Evolutionary conservation across 768 basidiomycete species (phyloP).

Genomic region (Mrakia blollopis): DNA sequence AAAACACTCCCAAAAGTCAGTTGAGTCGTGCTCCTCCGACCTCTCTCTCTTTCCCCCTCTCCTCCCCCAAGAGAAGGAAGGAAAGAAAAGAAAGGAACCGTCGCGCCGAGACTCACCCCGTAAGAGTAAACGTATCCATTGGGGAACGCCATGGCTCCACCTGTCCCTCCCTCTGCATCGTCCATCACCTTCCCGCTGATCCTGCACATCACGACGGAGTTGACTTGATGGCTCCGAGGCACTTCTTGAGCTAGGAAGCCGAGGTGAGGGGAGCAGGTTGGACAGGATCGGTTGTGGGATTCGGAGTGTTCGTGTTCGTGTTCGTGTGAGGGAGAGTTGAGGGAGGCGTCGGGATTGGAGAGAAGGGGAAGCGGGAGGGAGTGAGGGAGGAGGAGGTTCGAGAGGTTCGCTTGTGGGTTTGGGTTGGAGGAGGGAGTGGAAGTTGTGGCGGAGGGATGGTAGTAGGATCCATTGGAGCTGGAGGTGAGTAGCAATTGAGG

Average conservation of each 20-base stretch:
- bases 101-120: conserved; percentile 69
- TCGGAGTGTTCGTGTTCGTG: background rate
- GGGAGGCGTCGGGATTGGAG: background rate
- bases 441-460: too few relatives aligned
- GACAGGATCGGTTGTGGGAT: conserved; percentile 57
- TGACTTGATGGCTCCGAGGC: conserved; percentile 87
- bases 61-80: background rate
- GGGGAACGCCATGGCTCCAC: conserved; percentile 72
- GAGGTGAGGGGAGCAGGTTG: conserved; percentile 67
- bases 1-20: background rate
- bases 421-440: too few relatives aligned
- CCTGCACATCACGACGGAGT: conserved; percentile 89
- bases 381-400: background rate
- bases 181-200: conserved; percentile 93
- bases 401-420: too few relatives aligned
- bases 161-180: conserved; percentile 58
- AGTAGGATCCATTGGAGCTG: too few relatives aligned
- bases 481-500: background rate
- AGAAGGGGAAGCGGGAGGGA: conserved; percentile 24
- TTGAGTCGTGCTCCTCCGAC: too few relatives aligned
- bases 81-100: background rate
- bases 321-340: background rate
- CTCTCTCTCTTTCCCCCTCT: background rate
- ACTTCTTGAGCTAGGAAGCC: conserved; percentile 78
- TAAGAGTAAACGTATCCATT: conserved; percentile 89